Base-by-base conservation (phyloP, 371 early-diverging fungal genomes). In the Mucor piriformis region DNA sequence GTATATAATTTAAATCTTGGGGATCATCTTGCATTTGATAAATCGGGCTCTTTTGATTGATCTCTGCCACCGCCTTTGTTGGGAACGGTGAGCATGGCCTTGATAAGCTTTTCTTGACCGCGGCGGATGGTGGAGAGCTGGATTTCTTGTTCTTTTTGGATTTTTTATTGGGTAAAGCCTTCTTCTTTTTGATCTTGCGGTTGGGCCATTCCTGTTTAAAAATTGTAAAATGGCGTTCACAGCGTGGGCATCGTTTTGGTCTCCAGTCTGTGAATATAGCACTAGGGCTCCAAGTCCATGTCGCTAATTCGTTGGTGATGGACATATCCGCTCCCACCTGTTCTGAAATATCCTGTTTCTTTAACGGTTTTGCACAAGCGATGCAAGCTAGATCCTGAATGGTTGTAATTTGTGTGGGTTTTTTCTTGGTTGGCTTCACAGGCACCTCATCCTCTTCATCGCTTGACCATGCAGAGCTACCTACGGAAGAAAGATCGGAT, bases 201-300 rank as follows among this genome's bases (percentile, higher is more conserved):
- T 53, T 54, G 3, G 79, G 79, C 79, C 79, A 79, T 67, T 79
- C 79, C 32, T 76, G 74, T 8, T 50, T 55, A 62, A 72, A 79
- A 3, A 79, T 66, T 12, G 58, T 58, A 53, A 48, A 66, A 50
- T 79, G 79, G 12, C 79, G 68, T 59, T 79, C 79, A 37, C 79
- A 79, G 8, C 79, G 62, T 43, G 79, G 76, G 43, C 79, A 79
- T 15, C 79, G 66, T 42, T 74, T 63, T 1, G 74, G 76, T 16
- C 53, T 46, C 79, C 79, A 79, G 34, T 74, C 71, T 2, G 69
- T 70, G 47, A 79, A 79, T 4, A 66, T 57, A 8, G 74, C 77
- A 50, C 79, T 76, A 3, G 79, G 79, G 24, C 70, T 79, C 79
- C 79, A 79, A 4, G 74, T 69, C 79, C 79, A 79, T n/a, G 79